Base-by-base conservation (phyloP, 2,329 filamentous ascomycete genomes). In the Monilinia laxa region DNA sequence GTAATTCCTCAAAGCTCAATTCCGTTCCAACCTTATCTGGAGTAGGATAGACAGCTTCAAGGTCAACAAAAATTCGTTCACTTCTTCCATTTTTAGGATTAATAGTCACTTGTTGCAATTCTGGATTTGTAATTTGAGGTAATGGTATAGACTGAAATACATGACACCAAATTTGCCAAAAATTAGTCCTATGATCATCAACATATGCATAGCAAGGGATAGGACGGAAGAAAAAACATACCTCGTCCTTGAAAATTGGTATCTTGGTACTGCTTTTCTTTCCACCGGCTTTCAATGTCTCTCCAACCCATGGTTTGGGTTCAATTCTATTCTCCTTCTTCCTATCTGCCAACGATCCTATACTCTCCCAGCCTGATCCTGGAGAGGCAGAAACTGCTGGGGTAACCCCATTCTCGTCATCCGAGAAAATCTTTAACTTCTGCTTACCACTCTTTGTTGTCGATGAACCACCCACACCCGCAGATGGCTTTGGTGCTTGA, bases 181-280 rank as follows among this genome's bases (percentile, higher is more conserved):
- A 83, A 94, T 97, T 97, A 97, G 93, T 97, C 93, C 93, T 97
- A 86, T 86, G 83, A 85, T 88, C 84, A 93, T 95, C 92, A 95
- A 95, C 86, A 92, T 83, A 78, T 84, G 84, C 82, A 76, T 77
- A 72, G 74, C 71, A 74, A 74, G 75, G 71, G 70, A 68, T 65
- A 71, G 70, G 73, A 71, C 72, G 65, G 72, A 71, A 70, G 73
- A 67, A 70, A 73, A 66, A 77, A 84, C 92, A 89, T 90, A 99
- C 95, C 90, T 90, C 83, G 83, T 99, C 95, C 83, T 91, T 94
- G 83, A 97, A 99, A 56, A 99, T 86, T 75, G 89, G 83, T 88
- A 99, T 90, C 83, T 97, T 98, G 64, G 89, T 85, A 42, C 84
- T 87, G 54, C 83, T 86, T 80, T 92, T 91, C 81, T 92, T 95